These are phyloP conservation scores for Paradendryphiella salina DNA, from an alignment of 2,329 filamentous ascomycete species.

Conservation along the genomic window DNA sequence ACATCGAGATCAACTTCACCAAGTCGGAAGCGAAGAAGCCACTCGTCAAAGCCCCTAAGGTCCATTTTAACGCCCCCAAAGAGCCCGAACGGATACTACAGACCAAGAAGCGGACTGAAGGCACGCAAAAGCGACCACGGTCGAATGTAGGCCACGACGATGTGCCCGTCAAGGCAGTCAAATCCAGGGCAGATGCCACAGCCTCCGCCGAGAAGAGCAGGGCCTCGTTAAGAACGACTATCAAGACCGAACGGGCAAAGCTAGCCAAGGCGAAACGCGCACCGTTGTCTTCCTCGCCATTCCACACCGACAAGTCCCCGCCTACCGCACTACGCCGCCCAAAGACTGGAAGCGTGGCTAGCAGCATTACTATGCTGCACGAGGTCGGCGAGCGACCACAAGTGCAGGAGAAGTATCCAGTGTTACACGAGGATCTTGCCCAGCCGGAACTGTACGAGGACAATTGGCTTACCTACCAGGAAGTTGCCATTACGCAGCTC, in stretches of 20 bases:
- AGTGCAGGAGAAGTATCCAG: slow-evolving; percentile 52
- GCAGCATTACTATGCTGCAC: slow-evolving; percentile 42
- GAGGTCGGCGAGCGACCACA: slow-evolving; percentile 36
- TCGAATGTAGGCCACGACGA: slow-evolving; percentile 38
- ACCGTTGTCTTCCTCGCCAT: slow-evolving; percentile 43
- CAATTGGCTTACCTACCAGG: slow-evolving; percentile 64
- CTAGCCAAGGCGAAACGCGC: slow-evolving; percentile 24
- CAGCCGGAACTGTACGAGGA: slow-evolving; percentile 65
- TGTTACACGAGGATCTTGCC: slow-evolving; percentile 58
- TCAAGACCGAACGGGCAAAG: slow-evolving; percentile 33
- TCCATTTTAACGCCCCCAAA: slow-evolving; percentile 36
- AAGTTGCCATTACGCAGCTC: slow-evolving; percentile 63
- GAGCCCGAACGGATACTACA: slow-evolving; percentile 22
- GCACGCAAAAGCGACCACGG: slow-evolving; percentile 40
- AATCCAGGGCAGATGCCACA: slow-evolving; percentile 34
- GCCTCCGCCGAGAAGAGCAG: slow-evolving; percentile 33
- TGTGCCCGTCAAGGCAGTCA: slow-evolving; percentile 43
- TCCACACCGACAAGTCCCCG: slow-evolving; percentile 43
- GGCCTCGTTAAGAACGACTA: slow-evolving; percentile 29
- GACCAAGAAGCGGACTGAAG: slow-evolving; percentile 31
- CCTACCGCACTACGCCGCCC: slow-evolving; percentile 40
- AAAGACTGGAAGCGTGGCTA: slow-evolving; percentile 27
- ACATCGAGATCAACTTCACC: slow-evolving; percentile 40
- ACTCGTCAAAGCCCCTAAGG: slow-evolving; percentile 29
- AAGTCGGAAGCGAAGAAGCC: slow-evolving; percentile 34